Evolutionary conservation across 345 rosid genomes (phyloP), one percentile per base, ranked within the genome.

Genomic region (Fremontodendron californicum): DNA sequence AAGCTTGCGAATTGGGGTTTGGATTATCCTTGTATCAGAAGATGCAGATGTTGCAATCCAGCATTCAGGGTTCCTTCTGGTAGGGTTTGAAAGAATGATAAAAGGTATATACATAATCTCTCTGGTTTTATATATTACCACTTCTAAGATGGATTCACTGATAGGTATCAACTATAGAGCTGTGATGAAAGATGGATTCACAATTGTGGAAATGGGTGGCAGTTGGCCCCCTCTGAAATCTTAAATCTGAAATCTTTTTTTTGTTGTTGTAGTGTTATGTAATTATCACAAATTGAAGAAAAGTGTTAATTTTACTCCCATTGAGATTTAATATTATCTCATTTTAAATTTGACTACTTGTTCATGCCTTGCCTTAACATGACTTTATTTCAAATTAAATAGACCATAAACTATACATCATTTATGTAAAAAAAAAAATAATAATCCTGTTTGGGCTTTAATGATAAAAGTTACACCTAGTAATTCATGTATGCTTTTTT

Each of bases 31-130:
- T 7, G 15, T 55, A 25, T 33, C 68, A 42, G 70, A 52, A 74
- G 78, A 46, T 48, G 25, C 18, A 74, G 73, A 78, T 60, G 58
- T 35, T 39, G 25, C 37, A 35, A 54, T 69, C 69, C 7, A 12
- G 75, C 54, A 42, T 19, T 29, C 57, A 6, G 16, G 5, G 39
- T 72, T 74, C 49, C 71, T 37, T 48, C 58, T 43, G 60, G 55
- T 43, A 58, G 13, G 73, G 62, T 27, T 37, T 29, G 29, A 67
- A 72, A 21, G 29, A 5, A 57, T 27, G 37, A 65, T 62, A 51
- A 21, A 37, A 49, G 75, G 43, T 21, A 57, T 68, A 52, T 78
- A 71, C 33, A 35, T 4, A 7, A 25, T 52, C 76, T 78, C 19
- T 55, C 64, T n/a, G 51, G 62, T n/a, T 37, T 13, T 66, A 21